Conservation (phyloP, 164 flowering plant genomes). For the Chimonanthus praecox region DNA sequence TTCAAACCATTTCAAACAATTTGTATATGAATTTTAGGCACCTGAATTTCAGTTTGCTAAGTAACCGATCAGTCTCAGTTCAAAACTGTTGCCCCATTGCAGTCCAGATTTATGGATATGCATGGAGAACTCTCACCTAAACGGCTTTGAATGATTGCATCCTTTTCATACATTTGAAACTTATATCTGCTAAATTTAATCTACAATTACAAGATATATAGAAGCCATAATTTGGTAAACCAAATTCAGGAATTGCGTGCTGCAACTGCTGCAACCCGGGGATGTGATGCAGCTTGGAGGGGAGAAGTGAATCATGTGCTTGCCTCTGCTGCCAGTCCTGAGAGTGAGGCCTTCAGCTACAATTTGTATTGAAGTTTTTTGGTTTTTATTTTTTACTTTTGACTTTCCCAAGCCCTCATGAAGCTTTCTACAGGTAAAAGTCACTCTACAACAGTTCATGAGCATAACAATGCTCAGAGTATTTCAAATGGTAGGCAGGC, state of each 20-base stretch:
- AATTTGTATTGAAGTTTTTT: slow-evolving; percentile 1
- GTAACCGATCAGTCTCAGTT: background rate
- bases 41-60: background rate
- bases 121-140: background rate
- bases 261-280: slow-evolving; percentile 38
- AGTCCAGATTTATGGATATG: background rate
- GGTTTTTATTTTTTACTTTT: background rate
- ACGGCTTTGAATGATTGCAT: no score
- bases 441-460: slow-evolving; percentile 25
- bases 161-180: background rate
- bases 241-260: slow-evolving; percentile 45
- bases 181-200: background rate
- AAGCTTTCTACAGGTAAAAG: slow-evolving; percentile 28
- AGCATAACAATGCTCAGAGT: slow-evolving; percentile 15
- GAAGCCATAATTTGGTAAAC: slow-evolving; percentile 7
- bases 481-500: slow-evolving; percentile 23
- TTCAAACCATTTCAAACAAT: background rate
- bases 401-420: slow-evolving; percentile 1
- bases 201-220: background rate
- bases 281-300: slow-evolving; percentile 43
- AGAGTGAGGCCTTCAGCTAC: slow-evolving; percentile 25
- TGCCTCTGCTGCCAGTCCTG: slow-evolving; percentile 31
- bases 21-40: background rate
- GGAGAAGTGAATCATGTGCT: slow-evolving; percentile 37
- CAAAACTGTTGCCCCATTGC: no score